These are phyloP conservation scores for Buxus sempervirens DNA, from an alignment of 164 flowering plant species.

Conservation along the genomic window DNA sequence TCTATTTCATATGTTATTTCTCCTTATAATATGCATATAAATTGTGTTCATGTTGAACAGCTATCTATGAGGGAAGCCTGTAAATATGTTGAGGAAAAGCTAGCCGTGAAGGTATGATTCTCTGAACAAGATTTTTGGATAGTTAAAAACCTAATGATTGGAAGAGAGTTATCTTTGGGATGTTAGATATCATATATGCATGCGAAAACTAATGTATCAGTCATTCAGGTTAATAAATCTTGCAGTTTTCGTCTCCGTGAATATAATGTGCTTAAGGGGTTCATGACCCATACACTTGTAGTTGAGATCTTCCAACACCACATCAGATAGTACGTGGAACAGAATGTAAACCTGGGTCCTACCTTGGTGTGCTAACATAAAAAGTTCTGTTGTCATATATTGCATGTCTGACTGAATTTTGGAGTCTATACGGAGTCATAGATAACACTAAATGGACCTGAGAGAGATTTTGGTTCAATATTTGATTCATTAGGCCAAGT, in stretches of 20 bases:
- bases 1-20: neutral
- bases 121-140: neutral
- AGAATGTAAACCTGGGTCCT: neutral
- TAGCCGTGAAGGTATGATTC: constrained; percentile 66
- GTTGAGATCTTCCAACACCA: neutral
- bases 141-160: neutral
- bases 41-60: constrained; percentile 32
- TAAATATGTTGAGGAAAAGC: constrained; percentile 82
- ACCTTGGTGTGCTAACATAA: neutral
- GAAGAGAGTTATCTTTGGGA: neutral
- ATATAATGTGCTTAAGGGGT: neutral
- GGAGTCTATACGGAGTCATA: neutral
- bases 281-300: neutral
- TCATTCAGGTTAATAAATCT: too few species aligned
- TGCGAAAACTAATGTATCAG: too few species aligned
- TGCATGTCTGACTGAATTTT: neutral
- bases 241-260: neutral
- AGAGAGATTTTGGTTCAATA: neutral
- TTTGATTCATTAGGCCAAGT: neutral
- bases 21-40: neutral
- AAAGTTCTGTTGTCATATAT: too few species aligned
- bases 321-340: neutral
- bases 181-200: neutral
- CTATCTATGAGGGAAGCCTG: constrained; percentile 95
- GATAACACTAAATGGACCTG: neutral